A percentile compares a stretch with the other conserved stretches of the same genome.
phyloP scores from a whole-genome alignment of 331 rosid species.

The Ulmus americana region DNA sequence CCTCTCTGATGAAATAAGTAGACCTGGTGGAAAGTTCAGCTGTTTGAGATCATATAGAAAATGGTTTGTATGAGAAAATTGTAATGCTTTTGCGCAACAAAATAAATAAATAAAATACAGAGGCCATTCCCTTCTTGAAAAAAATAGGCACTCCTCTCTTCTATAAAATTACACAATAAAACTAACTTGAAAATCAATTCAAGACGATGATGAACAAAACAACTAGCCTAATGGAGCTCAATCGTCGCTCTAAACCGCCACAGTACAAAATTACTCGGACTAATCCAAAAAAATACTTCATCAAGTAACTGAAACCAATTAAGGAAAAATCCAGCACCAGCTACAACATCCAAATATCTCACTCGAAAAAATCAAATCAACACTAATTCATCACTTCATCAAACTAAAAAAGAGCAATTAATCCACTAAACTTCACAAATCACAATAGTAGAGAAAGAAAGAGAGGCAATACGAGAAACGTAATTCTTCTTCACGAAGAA shows the following conservation, averaged over 20 bases:
- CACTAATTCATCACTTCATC: too few species aligned
- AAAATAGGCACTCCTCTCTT: neutral
- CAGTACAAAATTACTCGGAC: neutral
- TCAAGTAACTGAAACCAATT: neutral
- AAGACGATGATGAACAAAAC: neutral
- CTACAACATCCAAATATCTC: neutral
- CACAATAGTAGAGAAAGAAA: slow-evolving; percentile 14
- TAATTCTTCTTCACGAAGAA: slow-evolving; percentile 33
- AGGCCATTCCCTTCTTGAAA: neutral
- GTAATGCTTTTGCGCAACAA: too few species aligned
- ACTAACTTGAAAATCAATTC: neutral
- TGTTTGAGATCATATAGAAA: too few species aligned
- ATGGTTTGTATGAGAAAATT: too few species aligned
- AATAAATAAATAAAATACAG: too few species aligned
- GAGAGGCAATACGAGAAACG: slow-evolving; percentile 39
- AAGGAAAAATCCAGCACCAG: too few species aligned
- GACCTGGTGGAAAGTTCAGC: too few species aligned
- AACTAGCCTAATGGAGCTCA: neutral
- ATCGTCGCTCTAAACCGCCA: neutral
- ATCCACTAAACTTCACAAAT: neutral
- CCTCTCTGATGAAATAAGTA: too few species aligned
- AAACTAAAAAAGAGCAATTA: neutral
- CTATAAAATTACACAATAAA: neutral
- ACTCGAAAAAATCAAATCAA: too few species aligned
- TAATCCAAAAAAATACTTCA: neutral